Conservation (phyloP, 2,329 filamentous ascomycete species). For the Metarhizium sp. region DNA sequence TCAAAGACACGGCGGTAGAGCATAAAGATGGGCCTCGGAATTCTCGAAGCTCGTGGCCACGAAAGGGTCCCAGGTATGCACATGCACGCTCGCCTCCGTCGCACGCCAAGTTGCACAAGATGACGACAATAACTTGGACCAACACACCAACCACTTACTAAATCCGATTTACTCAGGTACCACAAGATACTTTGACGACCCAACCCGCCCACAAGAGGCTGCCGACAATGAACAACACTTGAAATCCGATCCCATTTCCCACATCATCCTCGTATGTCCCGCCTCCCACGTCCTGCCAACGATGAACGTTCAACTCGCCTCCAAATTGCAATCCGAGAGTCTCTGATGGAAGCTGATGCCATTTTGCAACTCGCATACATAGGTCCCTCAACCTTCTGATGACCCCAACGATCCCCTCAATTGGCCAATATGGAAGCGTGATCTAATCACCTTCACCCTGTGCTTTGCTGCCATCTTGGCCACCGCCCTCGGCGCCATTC, state of each 20-base stretch:
- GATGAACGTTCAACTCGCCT: not conserved
- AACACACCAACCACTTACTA: not conserved
- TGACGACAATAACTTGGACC: not conserved
- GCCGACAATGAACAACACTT: conserved; percentile 36
- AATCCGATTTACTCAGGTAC: conserved; percentile 35
- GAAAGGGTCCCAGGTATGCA: conserved; percentile 64
- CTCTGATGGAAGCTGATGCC: not conserved
- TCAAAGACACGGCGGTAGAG: not conserved
- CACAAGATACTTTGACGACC: conserved; percentile 55
- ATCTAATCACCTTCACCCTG: conserved; percentile 68
- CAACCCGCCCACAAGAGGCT: conserved; percentile 34
- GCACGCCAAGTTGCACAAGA: not conserved
- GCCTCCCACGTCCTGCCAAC: not conserved
- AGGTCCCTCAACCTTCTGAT: conserved; percentile 75
- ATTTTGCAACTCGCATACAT: conserved; percentile 10
- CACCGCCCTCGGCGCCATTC: conserved; percentile 72
- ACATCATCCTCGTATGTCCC: conserved; percentile 59
- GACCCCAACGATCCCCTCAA: conserved; percentile 81
- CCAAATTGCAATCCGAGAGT: not conserved
- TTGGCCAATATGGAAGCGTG: conserved; percentile 82
- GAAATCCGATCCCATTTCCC: conserved; percentile 56
- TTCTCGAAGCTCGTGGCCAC: conserved; percentile 58
- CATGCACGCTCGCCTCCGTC: conserved; percentile 11
- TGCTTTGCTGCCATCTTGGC: conserved; percentile 77
- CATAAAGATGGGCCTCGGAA: conserved; percentile 44